Base-by-base conservation (phyloP, 768 basidiomycete species). In the Rhizopogon salebrosus region DNA sequence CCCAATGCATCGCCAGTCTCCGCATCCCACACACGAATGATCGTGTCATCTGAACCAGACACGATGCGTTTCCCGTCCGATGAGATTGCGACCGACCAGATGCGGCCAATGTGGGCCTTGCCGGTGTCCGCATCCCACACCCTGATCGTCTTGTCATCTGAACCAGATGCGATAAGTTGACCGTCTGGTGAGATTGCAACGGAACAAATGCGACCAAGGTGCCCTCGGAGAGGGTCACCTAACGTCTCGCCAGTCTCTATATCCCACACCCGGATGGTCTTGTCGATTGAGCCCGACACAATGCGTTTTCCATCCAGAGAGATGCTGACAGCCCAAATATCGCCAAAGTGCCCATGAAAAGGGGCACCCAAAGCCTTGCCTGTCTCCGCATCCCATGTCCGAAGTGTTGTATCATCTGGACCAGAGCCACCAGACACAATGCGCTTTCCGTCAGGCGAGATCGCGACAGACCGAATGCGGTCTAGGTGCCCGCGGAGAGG, bases 71-170 rank as follows among this genome's bases (percentile, higher is more conserved):
- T 24, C 7, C 51, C 51, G 7, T 52, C 51, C 20, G 41, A 26
- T 11, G 50, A 52, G 11, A 37, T 35, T 42, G 35, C n/a, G 51
- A 45, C 51, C 23, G 41, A 7, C 16, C 24, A 26, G 34, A 40
- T 23, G 7, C 48, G 31, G 31, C 31, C 31, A 34, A 34, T 13
- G 11, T 34, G 0, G 2, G 31, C 31, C 31, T 34, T 34, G 7
- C n/a, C 42, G 26, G 49, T 51, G 4, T 22, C n/a, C n/a, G n/a
- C 31, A 54, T 49, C 16, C 53, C 53, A 54, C 24, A 54, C 18
- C 14, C 46, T 6, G 3, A 49, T n/a, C 0, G 16, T 54, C 14
- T 6, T 36, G 20, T 54, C 48, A 1, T 0, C 0, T 18, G 53
- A 49, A 16, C 53, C 38, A 29, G 52, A 48, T 4, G 27, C 48